phyloP scores from a whole-genome alignment of 78 protist species.

The Guillardia theta region DNA sequence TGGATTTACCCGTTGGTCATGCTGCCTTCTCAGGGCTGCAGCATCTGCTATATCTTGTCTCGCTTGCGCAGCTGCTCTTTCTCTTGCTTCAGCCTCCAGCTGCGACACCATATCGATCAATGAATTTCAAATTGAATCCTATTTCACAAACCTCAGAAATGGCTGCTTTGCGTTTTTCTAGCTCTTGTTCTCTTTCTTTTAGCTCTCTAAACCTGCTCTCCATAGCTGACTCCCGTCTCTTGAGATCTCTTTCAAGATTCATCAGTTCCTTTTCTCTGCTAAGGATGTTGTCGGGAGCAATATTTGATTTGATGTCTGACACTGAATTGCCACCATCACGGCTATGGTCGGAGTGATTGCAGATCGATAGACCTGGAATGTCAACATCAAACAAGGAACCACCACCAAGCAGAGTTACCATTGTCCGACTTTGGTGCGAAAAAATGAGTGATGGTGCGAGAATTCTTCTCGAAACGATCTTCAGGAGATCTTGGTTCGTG shows the following conservation, averaged over 20 bases:
- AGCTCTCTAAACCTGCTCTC: background rate
- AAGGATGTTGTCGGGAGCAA: too few species aligned
- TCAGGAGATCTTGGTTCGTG: too few species aligned
- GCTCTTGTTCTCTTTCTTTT: background rate
- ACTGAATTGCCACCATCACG: too few species aligned
- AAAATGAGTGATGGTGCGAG: background rate
- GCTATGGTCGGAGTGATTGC: too few species aligned
- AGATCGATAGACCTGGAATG: background rate
- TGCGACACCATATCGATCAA: background rate
- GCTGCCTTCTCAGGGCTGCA: background rate
- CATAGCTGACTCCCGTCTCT: background rate
- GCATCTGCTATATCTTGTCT: background rate
- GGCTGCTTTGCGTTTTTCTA: background rate
- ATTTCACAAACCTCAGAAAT: background rate
- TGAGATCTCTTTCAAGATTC: background rate
- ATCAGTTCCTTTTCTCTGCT: too few species aligned
- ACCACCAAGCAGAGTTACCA: background rate
- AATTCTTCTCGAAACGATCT: background rate
- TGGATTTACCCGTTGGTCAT: too few species aligned
- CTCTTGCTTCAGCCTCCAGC: background rate
- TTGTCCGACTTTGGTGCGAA: background rate
- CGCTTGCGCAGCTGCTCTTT: background rate
- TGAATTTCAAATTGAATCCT: background rate
- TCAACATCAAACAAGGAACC: background rate
- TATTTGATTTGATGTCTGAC: too few species aligned